A percentile compares a stretch with the other conserved stretches of the same genome.
phyloP scores from a whole-genome alignment of 225 moss, liverwort and hornwort species.

The Ulota crispa region DNA sequence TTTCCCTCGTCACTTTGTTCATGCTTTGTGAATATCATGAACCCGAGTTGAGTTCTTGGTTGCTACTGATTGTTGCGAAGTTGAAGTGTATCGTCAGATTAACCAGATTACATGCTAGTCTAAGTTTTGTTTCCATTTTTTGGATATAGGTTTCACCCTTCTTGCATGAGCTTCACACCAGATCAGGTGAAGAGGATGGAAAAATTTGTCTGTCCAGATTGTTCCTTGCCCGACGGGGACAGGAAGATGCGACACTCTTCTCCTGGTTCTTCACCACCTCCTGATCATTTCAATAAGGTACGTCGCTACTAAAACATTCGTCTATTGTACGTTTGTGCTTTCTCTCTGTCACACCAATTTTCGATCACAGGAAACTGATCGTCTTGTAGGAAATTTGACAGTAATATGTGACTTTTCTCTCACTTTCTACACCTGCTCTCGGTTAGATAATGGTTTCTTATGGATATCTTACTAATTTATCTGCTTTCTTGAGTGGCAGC shows the following conservation, averaged over 20 bases:
- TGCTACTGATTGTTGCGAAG: background rate
- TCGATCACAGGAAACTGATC: background rate
- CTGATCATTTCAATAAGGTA: slow-evolving; percentile 72
- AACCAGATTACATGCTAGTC: background rate
- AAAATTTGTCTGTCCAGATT: slow-evolving; percentile 86
- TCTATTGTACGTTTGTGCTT: background rate
- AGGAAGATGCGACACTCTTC: slow-evolving; percentile 71
- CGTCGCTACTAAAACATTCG: slow-evolving; percentile 2
- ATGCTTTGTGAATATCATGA: background rate
- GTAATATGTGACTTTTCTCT: background rate
- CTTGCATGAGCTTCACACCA: slow-evolving; percentile 83
- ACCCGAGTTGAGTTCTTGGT: background rate
- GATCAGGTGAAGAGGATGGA: slow-evolving; percentile 89
- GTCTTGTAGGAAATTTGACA: background rate
- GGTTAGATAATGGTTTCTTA: background rate
- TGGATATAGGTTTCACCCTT: slow-evolving; percentile 77
- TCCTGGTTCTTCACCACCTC: slow-evolving; percentile 69
- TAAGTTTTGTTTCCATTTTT: background rate
- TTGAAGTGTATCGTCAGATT: background rate
- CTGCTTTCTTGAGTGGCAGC: slow-evolving; percentile 39
- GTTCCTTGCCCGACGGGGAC: slow-evolving; percentile 72
- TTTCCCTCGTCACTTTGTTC: background rate
- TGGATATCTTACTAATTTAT: background rate
- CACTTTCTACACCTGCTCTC: background rate
- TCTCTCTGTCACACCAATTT: background rate